A percentile compares a stretch with the other conserved stretches of the same genome.
phyloP scores from a whole-genome alignment of 352 stramenopile species.

The Phytophthora pluvialis region DNA sequence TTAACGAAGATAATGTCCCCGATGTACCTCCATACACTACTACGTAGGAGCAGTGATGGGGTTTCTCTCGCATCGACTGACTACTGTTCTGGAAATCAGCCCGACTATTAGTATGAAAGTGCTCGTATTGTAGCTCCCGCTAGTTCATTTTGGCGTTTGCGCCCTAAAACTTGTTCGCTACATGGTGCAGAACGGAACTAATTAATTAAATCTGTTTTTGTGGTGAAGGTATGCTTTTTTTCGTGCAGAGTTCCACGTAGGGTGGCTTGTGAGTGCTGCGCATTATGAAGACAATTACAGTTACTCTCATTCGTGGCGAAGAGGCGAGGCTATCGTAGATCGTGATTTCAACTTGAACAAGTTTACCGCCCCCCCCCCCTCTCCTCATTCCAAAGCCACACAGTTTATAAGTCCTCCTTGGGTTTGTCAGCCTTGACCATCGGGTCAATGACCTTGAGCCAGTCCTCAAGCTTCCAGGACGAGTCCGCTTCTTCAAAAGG shows the following conservation, averaged over 20 bases:
- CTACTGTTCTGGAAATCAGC: neutral
- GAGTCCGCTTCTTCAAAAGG: slow-evolving; percentile 59
- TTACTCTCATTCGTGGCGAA: neutral
- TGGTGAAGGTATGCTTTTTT: neutral
- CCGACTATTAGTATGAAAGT: neutral
- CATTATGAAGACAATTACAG: too few species aligned
- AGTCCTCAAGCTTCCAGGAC: slow-evolving; percentile 64
- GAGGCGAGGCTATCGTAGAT: too few species aligned
- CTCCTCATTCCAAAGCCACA: too few species aligned
- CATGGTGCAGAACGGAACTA: too few species aligned
- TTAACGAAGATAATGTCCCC: neutral
- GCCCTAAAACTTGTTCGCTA: too few species aligned
- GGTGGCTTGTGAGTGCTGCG: too few species aligned
- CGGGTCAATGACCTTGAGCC: slow-evolving; percentile 56
- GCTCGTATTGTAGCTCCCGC: neutral
- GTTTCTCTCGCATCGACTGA: neutral
- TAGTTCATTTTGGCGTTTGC: neutral
- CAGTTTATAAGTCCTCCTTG: slow-evolving; percentile 3
- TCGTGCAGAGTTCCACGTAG: too few species aligned
- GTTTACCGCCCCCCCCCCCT: too few species aligned
- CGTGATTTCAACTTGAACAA: too few species aligned
- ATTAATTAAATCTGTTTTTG: neutral
- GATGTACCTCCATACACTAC: neutral
- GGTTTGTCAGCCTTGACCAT: slow-evolving; percentile 30
- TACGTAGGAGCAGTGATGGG: neutral